Conservation (phyloP, 2,329 filamentous ascomycete species). For the Aspergillus pseudoglaucus region DNA sequence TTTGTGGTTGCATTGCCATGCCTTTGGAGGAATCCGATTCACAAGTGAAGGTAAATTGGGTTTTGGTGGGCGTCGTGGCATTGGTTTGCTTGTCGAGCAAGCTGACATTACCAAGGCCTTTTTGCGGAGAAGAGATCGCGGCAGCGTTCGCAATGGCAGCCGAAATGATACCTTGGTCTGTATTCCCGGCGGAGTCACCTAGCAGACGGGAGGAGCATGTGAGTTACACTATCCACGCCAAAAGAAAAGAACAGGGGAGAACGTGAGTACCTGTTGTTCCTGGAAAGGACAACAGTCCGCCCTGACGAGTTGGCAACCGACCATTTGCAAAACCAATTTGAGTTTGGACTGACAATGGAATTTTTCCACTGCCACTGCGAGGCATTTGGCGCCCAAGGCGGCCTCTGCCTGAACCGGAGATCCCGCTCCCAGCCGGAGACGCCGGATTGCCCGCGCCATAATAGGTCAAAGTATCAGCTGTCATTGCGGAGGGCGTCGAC, state of each 20-base stretch:
- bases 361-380: slow-evolving; percentile 51
- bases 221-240: slow-evolving; percentile 6
- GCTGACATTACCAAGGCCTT: slow-evolving; percentile 71
- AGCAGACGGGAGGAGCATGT: slow-evolving; percentile 5
- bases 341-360: slow-evolving; percentile 55
- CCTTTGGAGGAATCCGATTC: slow-evolving; percentile 80
- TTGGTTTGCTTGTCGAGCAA: slow-evolving; percentile 63
- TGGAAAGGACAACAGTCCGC: slow-evolving; percentile 41
- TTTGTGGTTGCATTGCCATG: slow-evolving; percentile 65
- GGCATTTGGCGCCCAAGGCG: slow-evolving; percentile 61
- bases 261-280: slow-evolving; percentile 28
- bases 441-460: slow-evolving; percentile 51
- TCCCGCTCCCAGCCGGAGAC: slow-evolving; percentile 57
- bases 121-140: slow-evolving; percentile 53
- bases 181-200: slow-evolving; percentile 32
- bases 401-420: slow-evolving; percentile 79
- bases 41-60: slow-evolving; percentile 95
- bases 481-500: slow-evolving; percentile 35
- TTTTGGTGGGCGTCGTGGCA: slow-evolving; percentile 58
- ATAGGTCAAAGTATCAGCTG: slow-evolving; percentile 47
- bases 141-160: slow-evolving; percentile 85
- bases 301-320: slow-evolving; percentile 44
- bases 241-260: slow-evolving; percentile 11
- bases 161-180: slow-evolving; percentile 77
- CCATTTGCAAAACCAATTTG: slow-evolving; percentile 50